A percentile compares a stretch with the other conserved stretches of the same genome.
Conservation (phyloP, 2,329 filamentous ascomycete genomes). For the Alternaria burnsii region DNA sequence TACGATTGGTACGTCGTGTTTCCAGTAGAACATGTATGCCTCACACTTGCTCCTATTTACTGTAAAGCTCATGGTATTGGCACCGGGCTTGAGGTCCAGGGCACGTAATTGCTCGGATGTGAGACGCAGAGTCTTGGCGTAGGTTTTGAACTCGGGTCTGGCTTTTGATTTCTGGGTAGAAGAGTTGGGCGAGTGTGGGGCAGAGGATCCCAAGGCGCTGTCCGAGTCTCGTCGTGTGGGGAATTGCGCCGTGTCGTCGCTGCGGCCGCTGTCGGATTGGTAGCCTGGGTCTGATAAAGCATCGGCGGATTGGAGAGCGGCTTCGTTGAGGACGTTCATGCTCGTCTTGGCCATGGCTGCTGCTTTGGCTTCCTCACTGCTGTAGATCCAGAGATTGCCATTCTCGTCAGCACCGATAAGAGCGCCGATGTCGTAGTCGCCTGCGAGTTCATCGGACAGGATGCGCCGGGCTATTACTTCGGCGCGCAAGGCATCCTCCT, state of each 20-base stretch:
- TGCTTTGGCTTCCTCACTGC: conserved; percentile 94
- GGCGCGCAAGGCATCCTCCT: conserved; percentile 88
- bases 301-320: conserved; percentile 71
- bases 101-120: conserved; percentile 95
- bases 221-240: conserved; percentile 75
- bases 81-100: conserved; percentile 81
- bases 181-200: conserved; percentile 61
- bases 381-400: conserved; percentile 99
- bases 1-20: conserved; percentile 87
- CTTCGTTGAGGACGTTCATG: conserved; percentile 61
- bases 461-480: conserved; percentile 95
- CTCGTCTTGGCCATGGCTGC: conserved; percentile 74
- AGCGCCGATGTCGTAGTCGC: conserved; percentile 94
- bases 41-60: conserved; percentile 93
- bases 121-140: conserved; percentile 93
- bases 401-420: conserved; percentile 94
- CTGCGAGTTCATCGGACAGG: conserved; percentile 89
- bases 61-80: conserved; percentile 94
- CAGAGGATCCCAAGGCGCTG: conserved; percentile 71
- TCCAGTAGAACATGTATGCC: conserved; percentile 94
- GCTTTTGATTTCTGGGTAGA: conserved; percentile 56
- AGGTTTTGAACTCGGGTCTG: conserved; percentile 74
- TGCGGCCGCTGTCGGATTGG: conserved; percentile 81
- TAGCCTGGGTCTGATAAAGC: conserved; percentile 93
- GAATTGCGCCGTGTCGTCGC: conserved; percentile 64